Evolutionary conservation across 2,329 filamentous ascomycete species (phyloP).

Genomic region (Escovopsis sp.): DNA sequence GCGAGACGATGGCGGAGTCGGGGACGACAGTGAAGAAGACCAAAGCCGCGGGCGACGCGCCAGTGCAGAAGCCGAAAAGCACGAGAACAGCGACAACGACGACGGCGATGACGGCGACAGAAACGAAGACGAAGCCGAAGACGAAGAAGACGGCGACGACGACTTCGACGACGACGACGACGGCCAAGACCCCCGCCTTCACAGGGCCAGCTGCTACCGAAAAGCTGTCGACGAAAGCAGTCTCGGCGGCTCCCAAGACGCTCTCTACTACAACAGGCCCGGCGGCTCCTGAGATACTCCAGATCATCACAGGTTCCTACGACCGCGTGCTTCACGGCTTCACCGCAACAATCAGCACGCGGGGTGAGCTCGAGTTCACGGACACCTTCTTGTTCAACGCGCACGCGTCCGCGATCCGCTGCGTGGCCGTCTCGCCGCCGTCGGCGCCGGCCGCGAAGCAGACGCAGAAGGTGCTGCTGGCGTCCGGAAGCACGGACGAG

Average conservation of each 20-base stretch:
- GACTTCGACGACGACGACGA: background rate
- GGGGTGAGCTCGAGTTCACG: constrained; percentile 48
- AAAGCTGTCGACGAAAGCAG: background rate
- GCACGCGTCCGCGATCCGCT: constrained; percentile 78
- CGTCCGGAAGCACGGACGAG: constrained; percentile 85
- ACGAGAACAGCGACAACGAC: constrained; percentile 3
- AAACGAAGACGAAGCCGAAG: background rate
- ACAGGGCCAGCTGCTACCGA: constrained; percentile 4
- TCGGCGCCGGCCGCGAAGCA: constrained; percentile 46
- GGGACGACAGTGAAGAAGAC: constrained; percentile 17
- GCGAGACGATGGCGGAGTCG: constrained; percentile 12
- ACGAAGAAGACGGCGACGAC: too few relatives aligned
- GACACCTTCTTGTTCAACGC: constrained; percentile 95
- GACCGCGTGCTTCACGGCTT: constrained; percentile 85
- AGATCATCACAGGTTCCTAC: constrained; percentile 87
- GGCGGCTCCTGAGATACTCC: constrained; percentile 43
- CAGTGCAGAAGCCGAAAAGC: background rate
- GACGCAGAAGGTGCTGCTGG: constrained; percentile 72
- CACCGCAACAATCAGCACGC: constrained; percentile 47
- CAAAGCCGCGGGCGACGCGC: constrained; percentile 8
- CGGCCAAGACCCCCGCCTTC: background rate
- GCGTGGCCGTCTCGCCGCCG: constrained; percentile 68
- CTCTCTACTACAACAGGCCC: background rate
- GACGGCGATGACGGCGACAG: too few relatives aligned
- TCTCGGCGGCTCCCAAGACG: constrained; percentile 7